phyloP scores from a whole-genome alignment of 2,329 filamentous ascomycete species.

The Myriosclerotinia duriaeana region DNA sequence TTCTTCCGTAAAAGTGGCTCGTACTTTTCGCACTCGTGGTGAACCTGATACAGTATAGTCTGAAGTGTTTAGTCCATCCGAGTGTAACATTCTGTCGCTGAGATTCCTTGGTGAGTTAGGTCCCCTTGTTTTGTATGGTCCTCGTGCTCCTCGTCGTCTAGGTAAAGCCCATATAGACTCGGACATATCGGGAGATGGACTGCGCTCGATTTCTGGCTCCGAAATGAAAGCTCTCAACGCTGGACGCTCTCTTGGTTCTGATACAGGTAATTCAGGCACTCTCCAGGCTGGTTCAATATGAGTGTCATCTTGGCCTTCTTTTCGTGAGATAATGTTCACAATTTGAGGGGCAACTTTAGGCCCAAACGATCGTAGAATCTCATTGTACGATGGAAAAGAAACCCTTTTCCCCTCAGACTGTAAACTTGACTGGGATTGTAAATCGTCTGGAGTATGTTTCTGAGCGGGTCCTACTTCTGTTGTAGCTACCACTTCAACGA shows the following conservation, averaged over 20 bases:
- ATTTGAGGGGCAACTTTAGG: constrained; percentile 37
- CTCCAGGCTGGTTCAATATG: constrained; percentile 37
- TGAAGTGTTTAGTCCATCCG: constrained; percentile 16
- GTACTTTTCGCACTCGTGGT: constrained; percentile 20
- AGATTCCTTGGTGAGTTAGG: not conserved
- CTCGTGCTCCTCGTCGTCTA: constrained; percentile 21
- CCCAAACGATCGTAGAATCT: constrained; percentile 38
- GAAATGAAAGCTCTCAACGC: constrained; percentile 27
- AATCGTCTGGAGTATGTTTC: not conserved
- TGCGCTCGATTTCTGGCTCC: constrained; percentile 30
- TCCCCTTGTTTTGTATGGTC: not conserved
- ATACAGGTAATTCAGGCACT: constrained; percentile 29
- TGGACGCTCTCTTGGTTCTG: constrained; percentile 26
- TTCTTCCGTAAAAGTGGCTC: constrained; percentile 30
- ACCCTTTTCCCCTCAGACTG: constrained; percentile 2
- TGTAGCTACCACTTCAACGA: not conserved
- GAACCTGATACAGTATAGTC: constrained; percentile 1
- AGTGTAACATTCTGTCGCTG: constrained; percentile 4
- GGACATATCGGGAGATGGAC: constrained; percentile 34
- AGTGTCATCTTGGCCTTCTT: constrained; percentile 30
- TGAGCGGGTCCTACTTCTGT: not conserved
- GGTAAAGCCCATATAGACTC: constrained; percentile 39
- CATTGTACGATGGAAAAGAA: constrained; percentile 34
- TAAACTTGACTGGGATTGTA: not conserved
- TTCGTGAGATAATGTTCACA: constrained; percentile 34